These are phyloP conservation scores for Penicillium thymicola DNA, from an alignment of 2,329 filamentous ascomycete species.

Conservation along the genomic window DNA sequence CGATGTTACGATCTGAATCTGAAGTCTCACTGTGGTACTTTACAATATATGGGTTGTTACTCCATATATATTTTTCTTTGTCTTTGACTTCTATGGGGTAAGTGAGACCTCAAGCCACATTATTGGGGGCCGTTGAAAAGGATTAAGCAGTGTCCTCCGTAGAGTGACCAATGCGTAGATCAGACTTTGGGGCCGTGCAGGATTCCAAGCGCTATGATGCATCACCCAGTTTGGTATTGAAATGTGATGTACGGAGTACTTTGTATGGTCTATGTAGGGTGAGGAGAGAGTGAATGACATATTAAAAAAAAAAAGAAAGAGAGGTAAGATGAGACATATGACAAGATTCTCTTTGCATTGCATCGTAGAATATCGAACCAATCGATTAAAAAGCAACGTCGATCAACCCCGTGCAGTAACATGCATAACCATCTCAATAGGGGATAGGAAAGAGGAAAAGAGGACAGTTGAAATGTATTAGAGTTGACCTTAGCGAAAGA, in stretches of 20 bases:
- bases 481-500: constrained; percentile 22
- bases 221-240: background rate
- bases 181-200: background rate
- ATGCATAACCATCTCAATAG: background rate
- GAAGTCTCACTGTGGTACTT: background rate
- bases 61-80: background rate
- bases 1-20: constrained; percentile 16
- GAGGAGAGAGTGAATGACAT: background rate
- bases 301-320: background rate
- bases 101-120: constrained; percentile 8
- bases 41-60: background rate
- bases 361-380: constrained; percentile 31
- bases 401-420: background rate
- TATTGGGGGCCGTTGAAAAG: constrained; percentile 16
- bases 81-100: background rate
- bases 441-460: background rate
- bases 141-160: background rate
- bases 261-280: background rate
- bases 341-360: background rate
- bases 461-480: too few species aligned
- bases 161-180: constrained; percentile 3
- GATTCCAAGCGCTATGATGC: background rate
- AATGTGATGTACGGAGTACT: background rate
- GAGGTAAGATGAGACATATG: too few species aligned
- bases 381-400: constrained; percentile 14